phyloP scores from a whole-genome alignment of 2,329 filamentous ascomycete genomes.

The Truncatella angustata region DNA sequence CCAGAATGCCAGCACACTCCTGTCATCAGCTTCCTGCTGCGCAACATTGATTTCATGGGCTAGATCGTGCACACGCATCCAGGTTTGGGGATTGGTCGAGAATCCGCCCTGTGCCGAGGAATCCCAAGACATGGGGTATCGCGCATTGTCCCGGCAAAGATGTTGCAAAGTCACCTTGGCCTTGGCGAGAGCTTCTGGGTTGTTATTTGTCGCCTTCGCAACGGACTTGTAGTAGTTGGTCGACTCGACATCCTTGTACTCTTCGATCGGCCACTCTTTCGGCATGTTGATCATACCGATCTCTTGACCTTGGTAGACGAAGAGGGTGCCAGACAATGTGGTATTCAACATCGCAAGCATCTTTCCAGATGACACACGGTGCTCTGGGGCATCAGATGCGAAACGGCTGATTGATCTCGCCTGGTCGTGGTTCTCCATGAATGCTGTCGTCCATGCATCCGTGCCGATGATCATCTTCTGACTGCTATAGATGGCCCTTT shows the following conservation, averaged over 20 bases:
- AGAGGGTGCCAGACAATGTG: conserved; percentile 51
- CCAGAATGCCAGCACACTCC: conserved; percentile 62
- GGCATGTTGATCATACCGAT: conserved; percentile 59
- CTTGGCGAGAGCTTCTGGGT: conserved; percentile 12
- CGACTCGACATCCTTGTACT: conserved; percentile 49
- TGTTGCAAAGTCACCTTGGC: conserved; percentile 8
- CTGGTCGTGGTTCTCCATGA: conserved; percentile 65
- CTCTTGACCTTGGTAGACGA: conserved; percentile 61
- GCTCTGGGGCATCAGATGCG: conserved; percentile 40
- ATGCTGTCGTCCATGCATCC: conserved; percentile 55
- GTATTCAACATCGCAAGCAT: conserved; percentile 50
- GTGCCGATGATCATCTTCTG: not conserved
- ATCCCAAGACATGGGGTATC: conserved; percentile 73
- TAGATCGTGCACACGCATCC: conserved; percentile 70
- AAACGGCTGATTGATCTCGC: conserved; percentile 54
- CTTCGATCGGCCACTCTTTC: conserved; percentile 42
- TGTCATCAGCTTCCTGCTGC: conserved; percentile 43
- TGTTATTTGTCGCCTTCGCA: conserved; percentile 19
- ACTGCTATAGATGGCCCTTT: conserved; percentile 6
- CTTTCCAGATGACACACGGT: conserved; percentile 46
- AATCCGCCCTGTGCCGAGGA: conserved; percentile 62
- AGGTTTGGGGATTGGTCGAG: conserved; percentile 44
- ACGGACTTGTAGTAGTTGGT: conserved; percentile 44
- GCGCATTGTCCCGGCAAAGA: conserved; percentile 60
- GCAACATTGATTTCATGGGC: conserved; percentile 62